Evolutionary conservation across 106 monocot genomes (phyloP).

Genomic region (Acorus gramineus): DNA sequence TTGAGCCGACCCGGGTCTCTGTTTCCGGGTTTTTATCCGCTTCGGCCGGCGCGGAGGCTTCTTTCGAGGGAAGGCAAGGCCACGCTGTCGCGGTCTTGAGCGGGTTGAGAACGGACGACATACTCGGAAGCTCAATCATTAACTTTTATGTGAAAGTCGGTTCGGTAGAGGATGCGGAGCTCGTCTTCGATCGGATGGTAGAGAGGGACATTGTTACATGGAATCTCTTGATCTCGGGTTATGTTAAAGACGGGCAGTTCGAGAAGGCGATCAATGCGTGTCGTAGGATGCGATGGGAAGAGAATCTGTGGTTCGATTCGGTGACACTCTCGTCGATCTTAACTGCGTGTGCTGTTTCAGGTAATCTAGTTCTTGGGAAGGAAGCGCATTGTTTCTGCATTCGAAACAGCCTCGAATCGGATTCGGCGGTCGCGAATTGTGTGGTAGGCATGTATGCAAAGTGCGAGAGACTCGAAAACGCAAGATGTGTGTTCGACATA

Average conservation of each 20-base stretch:
- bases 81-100: slow-evolving; percentile 30
- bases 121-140: slow-evolving; percentile 32
- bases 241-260: slow-evolving; percentile 28
- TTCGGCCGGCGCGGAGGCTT: slow-evolving; percentile 24
- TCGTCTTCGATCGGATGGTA: slow-evolving; percentile 9
- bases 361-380: slow-evolving; percentile 23
- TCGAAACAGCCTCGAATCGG: slow-evolving; percentile 34
- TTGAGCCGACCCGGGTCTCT: slow-evolving; percentile 30
- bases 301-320: slow-evolving; percentile 33
- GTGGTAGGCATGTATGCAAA: slow-evolving; percentile 37
- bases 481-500: slow-evolving; percentile 21
- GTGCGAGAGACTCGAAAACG: slow-evolving; percentile 24
- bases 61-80: slow-evolving; percentile 32
- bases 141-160: slow-evolving; percentile 34
- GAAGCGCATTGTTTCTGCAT: slow-evolving; percentile 33
- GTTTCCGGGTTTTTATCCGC: slow-evolving; percentile 34
- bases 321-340: slow-evolving; percentile 39
- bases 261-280: slow-evolving; percentile 28
- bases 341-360: slow-evolving; percentile 15
- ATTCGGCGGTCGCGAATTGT: slow-evolving; percentile 17
- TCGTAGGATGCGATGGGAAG: slow-evolving; percentile 17
- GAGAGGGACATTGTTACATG: slow-evolving; percentile 38
- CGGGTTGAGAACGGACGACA: slow-evolving; percentile 25
- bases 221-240: slow-evolving; percentile 39
- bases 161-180: slow-evolving; percentile 33